Evolutionary conservation across 495 filamentous ascomycete genomes (phyloP), one percentile per base, ranked within the genome.

Genomic region (Arthonia radiata): DNA sequence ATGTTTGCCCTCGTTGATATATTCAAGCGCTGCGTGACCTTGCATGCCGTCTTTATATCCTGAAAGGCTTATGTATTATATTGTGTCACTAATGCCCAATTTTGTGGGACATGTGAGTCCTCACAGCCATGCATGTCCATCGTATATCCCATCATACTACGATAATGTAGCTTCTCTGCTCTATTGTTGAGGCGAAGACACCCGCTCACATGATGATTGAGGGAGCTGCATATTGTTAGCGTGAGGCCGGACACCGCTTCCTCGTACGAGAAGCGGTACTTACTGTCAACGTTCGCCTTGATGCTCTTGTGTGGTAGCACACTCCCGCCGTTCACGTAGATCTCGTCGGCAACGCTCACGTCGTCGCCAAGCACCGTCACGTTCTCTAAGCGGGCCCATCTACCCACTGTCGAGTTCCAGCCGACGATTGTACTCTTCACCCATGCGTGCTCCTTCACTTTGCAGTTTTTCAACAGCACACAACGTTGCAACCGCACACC

Each of bases 361-460:
- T 99, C 86, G 50, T 99, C 89, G 37, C 86, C 86, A 23, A 99
- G 64, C 26, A 99, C 86, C 2, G 74, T 79, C 15, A 99, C 86
- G 42, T 97, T 97, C 61, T 99, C 86, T 41, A 99, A 55, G 34
- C 86, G 71, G 31, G 86, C 83, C 86, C 86, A 99, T 39, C 69
- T 70, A 34, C 86, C 86, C 18, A 99, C 78, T 18, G 70, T 72
- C 59, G 78, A 90, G 58, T 94, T 94, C 86, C 86, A 99, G 37
- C 86, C 86, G 8, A 99, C 83, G 45, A 99, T 99, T 38, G 86
- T 90, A 40, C 75, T 83, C 66, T 99, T 99, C 47, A 99, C 66
- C 86, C 86, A 99, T 7, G 86, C 86, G 49, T 99, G 86, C 48
- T 99, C 86, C 64, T 93, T 94, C 44, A 92, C 75, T 56, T 81